Evolutionary conservation across 2,329 filamentous ascomycete species (phyloP).

Genomic region (Teratosphaeriaceae sp.): DNA sequence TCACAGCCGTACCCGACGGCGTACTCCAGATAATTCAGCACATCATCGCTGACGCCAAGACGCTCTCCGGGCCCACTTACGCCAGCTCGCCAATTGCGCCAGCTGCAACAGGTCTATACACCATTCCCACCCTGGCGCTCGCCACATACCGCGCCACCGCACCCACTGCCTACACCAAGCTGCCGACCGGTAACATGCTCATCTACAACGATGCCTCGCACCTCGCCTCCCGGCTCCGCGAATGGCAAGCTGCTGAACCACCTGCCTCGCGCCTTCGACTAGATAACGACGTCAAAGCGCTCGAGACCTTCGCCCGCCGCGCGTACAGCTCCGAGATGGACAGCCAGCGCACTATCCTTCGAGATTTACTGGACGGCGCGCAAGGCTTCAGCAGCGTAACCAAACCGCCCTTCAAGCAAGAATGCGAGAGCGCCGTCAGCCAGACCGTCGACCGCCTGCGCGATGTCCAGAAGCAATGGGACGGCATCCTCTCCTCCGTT

Average conservation of each 20-base stretch:
- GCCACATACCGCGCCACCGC: slow-evolving; percentile 76
- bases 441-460: slow-evolving; percentile 53
- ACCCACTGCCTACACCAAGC: slow-evolving; percentile 62
- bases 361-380: slow-evolving; percentile 56
- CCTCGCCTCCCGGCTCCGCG: slow-evolving; percentile 48
- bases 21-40: slow-evolving; percentile 62
- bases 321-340: slow-evolving; percentile 61
- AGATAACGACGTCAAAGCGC: slow-evolving; percentile 47
- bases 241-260: slow-evolving; percentile 41
- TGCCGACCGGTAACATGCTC: slow-evolving; percentile 54
- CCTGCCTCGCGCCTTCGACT: slow-evolving; percentile 39
- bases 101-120: slow-evolving; percentile 63
- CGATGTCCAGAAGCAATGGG: slow-evolving; percentile 52
- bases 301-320: slow-evolving; percentile 54
- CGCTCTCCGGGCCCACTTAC: slow-evolving; percentile 47
- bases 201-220: slow-evolving; percentile 59
- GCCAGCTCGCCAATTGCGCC: slow-evolving; percentile 53
- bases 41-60: slow-evolving; percentile 40
- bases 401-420: slow-evolving; percentile 50
- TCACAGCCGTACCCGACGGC: slow-evolving; percentile 78
- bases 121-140: slow-evolving; percentile 63
- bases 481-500: slow-evolving; percentile 51
- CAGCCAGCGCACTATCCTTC: slow-evolving; percentile 55
- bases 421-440: slow-evolving; percentile 54
- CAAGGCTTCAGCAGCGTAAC: slow-evolving; percentile 57